Evolutionary conservation across 805 yeast genomes (phyloP).

Genomic region (Candida ipomoeae): DNA sequence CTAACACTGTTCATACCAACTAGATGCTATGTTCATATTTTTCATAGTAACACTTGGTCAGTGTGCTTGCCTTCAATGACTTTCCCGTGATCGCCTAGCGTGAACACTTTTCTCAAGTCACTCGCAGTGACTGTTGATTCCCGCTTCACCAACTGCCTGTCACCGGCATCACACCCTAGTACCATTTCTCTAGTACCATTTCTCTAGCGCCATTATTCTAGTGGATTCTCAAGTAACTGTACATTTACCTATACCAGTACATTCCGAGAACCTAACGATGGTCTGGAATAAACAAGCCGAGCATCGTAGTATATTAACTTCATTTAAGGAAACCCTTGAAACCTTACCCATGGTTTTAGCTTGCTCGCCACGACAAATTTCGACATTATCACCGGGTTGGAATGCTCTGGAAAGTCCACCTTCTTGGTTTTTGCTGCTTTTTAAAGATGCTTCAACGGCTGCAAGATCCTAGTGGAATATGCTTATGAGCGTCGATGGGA

Average conservation of each 20-base stretch:
- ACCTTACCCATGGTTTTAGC: conserved; percentile 83
- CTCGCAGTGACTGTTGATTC: conserved; percentile 76
- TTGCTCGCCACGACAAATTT: conserved; percentile 89
- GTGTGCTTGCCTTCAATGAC: conserved; percentile 86
- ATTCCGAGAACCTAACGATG: too few relatives aligned
- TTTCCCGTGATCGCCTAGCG: conserved; percentile 92
- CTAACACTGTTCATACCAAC: too few relatives aligned
- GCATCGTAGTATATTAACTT: conserved; percentile 50
- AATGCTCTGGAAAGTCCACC: conserved; percentile 42
- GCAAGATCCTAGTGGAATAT: conserved; percentile 51
- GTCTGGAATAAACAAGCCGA: too few relatives aligned
- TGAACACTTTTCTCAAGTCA: conserved; percentile 78
- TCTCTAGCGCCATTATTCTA: too few relatives aligned
- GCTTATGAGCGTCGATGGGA: too few relatives aligned
- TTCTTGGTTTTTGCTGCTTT: conserved; percentile 40
- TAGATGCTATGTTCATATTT: too few relatives aligned
- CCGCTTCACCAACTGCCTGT: conserved; percentile 50
- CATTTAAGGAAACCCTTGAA: conserved; percentile 54
- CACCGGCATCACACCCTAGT: conserved; percentile 58
- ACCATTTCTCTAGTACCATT: too few relatives aligned
- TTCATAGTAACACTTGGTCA: too few relatives aligned
- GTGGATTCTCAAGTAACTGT: too few relatives aligned
- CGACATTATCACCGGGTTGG: conserved; percentile 93
- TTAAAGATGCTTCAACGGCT: conserved; percentile 81
- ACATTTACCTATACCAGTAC: too few relatives aligned